Percentiles rank a stretch among this genome's conserved stretches.
These are phyloP conservation scores for Pholiota microspora DNA, from an alignment of 768 basidiomycete species.

Conservation along the genomic window DNA sequence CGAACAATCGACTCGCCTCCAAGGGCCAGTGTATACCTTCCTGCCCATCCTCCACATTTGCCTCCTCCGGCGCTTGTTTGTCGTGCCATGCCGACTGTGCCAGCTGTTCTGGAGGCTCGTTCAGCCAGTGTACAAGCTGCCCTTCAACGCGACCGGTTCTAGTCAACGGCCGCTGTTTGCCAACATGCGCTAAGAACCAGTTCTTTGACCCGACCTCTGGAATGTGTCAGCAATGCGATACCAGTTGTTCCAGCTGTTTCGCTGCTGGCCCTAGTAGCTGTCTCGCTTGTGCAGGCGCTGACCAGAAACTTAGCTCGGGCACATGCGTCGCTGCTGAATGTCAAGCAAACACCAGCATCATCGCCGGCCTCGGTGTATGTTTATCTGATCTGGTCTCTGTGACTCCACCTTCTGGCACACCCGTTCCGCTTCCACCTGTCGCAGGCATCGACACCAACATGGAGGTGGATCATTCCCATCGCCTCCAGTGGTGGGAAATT, in stretches of 20 bases:
- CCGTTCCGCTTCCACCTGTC: constrained; percentile 47
- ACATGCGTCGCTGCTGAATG: constrained; percentile 65
- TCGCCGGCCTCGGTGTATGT: constrained; percentile 76
- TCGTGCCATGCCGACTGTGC: constrained; percentile 82
- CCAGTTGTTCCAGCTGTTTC: constrained; percentile 75
- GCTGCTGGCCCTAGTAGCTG: constrained; percentile 67
- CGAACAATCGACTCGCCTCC: constrained; percentile 63
- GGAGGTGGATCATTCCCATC: constrained; percentile 30
- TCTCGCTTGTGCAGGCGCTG: constrained; percentile 69
- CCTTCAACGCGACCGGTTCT: constrained; percentile 67
- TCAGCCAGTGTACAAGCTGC: constrained; percentile 78
- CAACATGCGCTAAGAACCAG: constrained; percentile 66
- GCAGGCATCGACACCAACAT: constrained; percentile 57
- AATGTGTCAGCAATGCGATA: constrained; percentile 66
- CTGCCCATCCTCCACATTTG: constrained; percentile 71
- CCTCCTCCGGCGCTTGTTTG: constrained; percentile 62
- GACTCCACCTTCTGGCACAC: constrained; percentile 42
- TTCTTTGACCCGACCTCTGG: constrained; percentile 66
- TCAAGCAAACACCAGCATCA: constrained; percentile 45
- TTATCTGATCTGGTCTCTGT: constrained; percentile 66
- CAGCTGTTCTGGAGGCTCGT: constrained; percentile 68
- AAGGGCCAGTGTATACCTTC: constrained; percentile 68
- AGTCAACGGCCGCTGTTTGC: constrained; percentile 70
- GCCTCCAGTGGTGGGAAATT: constrained; percentile 82
- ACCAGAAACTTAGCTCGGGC: constrained; percentile 60